These are phyloP conservation scores for Pyricularia sp. DNA, from an alignment of 2,329 filamentous ascomycete genomes.

Conservation along the genomic window DNA sequence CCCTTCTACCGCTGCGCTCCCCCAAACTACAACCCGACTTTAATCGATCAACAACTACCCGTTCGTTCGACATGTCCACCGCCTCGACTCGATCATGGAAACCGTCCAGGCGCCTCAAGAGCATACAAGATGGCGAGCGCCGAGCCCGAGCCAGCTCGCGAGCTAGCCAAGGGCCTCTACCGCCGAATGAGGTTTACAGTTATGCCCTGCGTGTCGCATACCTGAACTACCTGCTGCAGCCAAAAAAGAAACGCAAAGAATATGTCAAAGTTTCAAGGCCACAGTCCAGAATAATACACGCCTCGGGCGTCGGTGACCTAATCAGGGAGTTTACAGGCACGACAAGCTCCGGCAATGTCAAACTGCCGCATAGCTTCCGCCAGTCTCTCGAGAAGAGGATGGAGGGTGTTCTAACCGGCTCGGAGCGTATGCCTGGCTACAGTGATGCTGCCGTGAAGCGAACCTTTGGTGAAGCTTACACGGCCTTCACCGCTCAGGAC, in stretches of 20 bases:
- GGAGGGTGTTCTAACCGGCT: constrained; percentile 70
- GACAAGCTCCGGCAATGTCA: constrained; percentile 40
- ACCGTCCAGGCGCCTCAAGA: constrained; percentile 33
- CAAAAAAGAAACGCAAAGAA: constrained; percentile 80
- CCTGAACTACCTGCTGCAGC: constrained; percentile 86
- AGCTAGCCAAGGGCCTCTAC: constrained; percentile 37
- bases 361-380: constrained; percentile 49
- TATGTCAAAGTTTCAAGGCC: constrained; percentile 63
- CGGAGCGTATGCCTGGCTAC: constrained; percentile 78
- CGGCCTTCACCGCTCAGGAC: constrained; percentile 77
- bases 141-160: constrained; percentile 33
- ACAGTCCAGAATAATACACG: constrained; percentile 49
- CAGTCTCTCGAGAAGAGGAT: constrained; percentile 58
- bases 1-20: neutral
- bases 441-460: constrained; percentile 85
- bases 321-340: constrained; percentile 66
- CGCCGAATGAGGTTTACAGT: constrained; percentile 76
- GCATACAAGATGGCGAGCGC: constrained; percentile 30
- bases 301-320: constrained; percentile 71
- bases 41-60: neutral
- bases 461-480: constrained; percentile 90
- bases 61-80: constrained; percentile 37
- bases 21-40: neutral
- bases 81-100: constrained; percentile 37
- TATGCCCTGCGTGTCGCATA: constrained; percentile 87